Evolutionary conservation across 106 monocot species (phyloP), one percentile per base, ranked within the genome.

Genomic region (Apostasia ramifera): DNA sequence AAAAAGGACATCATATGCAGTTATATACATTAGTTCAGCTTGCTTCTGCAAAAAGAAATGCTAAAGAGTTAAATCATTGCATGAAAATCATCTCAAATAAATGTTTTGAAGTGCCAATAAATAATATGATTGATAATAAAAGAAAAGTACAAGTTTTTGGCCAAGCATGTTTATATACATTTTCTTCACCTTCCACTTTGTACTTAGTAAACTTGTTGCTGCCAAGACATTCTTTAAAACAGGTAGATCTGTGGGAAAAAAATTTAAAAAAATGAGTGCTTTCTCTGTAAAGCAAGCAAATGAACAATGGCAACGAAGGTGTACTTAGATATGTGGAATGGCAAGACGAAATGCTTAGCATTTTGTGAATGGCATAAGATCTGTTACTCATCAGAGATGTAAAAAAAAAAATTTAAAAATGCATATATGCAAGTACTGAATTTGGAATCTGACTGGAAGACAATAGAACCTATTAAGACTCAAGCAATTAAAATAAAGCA

Each of bases 181-280:
- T 70, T 54, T 76, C 66, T 64, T 80, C 72, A 92, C 97, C 97
- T 98, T 98, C 92, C 92, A 98, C 60, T 92, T 98, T 55, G 72
- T 76, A 52, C 59, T 87, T 44, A 92, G 57, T 13, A 85, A 56
- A 69, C 62, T 76, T 61, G 64, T 71, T 54, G 78, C 68, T 39
- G 57, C 73, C 55, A 98, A 57, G 62, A 90, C 74, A 65, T 85
- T 72, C 75, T 87, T 98, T 38, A 98, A 64, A 40, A 90, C 58
- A 47, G 85, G 81, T 55, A 95, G 88, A 62, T 79, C 94, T 95
- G 76, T 40, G 69, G 11, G 63, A 78, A 6, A 50, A 13, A 26
- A 26, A 26, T 0, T 26, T 26, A 26, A 26, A 26, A 26, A 26
- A 26, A 26, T 26, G 26, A 26, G 26, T 26, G 26, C 26, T 26